phyloP scores from a whole-genome alignment of 495 filamentous ascomycete genomes.

The Penicillium waksmanii region DNA sequence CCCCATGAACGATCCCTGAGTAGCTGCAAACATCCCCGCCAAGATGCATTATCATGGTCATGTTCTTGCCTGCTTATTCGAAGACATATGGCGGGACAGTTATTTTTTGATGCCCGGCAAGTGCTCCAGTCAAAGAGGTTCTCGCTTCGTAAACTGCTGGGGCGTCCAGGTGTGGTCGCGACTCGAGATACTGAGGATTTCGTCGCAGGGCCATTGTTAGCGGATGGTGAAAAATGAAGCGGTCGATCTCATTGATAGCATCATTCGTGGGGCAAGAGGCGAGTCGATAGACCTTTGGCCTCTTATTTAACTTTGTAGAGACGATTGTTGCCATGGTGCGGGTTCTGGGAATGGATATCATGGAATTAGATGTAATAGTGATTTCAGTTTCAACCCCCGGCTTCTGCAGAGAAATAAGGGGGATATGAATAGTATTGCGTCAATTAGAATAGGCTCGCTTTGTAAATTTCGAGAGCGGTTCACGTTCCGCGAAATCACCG shows the following conservation, averaged over 20 bases:
- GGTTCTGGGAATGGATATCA: background rate
- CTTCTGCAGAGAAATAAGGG: background rate
- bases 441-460: background rate
- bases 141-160: conserved; percentile 61
- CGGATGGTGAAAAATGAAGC: conserved; percentile 73
- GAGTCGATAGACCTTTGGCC: background rate
- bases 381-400: background rate
- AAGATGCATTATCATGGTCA: conserved; percentile 74
- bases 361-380: background rate
- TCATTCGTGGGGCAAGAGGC: background rate
- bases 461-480: background rate
- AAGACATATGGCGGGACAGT: conserved; percentile 79
- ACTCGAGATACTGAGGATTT: conserved; percentile 68
- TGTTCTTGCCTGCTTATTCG: conserved; percentile 65
- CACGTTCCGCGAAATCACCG: background rate
- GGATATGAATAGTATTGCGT: background rate
- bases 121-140: conserved; percentile 81
- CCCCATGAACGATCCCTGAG: conserved; percentile 85
- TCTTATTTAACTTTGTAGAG: background rate
- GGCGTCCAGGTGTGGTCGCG: conserved; percentile 83
- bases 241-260: conserved; percentile 50
- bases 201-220: conserved; percentile 61
- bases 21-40: conserved; percentile 82
- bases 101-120: conserved; percentile 73
- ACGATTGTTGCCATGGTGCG: conserved; percentile 3